A percentile compares a stretch with the other conserved stretches of the same genome.
phyloP scores from a whole-genome alignment of 2,329 filamentous ascomycete species.

The Ascochyta fabae region DNA sequence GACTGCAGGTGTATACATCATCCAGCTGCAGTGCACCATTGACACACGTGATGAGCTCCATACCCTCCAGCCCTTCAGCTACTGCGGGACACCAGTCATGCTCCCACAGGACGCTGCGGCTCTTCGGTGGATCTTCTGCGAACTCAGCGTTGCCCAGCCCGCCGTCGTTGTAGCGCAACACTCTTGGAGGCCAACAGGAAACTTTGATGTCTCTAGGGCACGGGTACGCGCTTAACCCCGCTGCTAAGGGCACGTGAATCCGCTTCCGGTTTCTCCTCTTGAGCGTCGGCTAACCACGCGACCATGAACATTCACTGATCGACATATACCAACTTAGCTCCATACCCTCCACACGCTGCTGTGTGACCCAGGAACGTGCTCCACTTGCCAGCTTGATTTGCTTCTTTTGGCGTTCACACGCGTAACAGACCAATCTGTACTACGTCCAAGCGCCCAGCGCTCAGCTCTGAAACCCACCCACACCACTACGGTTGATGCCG shows the following conservation, averaged over 20 bases:
- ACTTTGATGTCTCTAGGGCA: neutral
- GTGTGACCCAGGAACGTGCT: constrained; percentile 42
- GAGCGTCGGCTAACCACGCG: constrained; percentile 34
- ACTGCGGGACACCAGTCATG: constrained; percentile 13
- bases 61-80: neutral
- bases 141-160: constrained; percentile 21
- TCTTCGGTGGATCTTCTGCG: constrained; percentile 17
- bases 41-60: constrained; percentile 28
- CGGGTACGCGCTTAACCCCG: constrained; percentile 9
- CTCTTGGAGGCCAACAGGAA: constrained; percentile 1
- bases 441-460: constrained; percentile 8
- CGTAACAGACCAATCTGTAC: constrained; percentile 23
- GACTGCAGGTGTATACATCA: constrained; percentile 25
- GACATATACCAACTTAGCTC: constrained; percentile 16
- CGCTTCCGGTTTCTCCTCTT: constrained; percentile 33
- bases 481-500: constrained; percentile 47
- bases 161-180: constrained; percentile 2
- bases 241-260: constrained; percentile 22
- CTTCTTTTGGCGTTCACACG: constrained; percentile 29
- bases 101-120: constrained; percentile 11
- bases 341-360: constrained; percentile 21
- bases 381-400: constrained; percentile 25
- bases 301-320: constrained; percentile 36
- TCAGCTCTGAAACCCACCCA: constrained; percentile 39
- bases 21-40: constrained; percentile 27